These are phyloP conservation scores for Candida wancherniae DNA, from an alignment of 805 yeast species.

Conservation along the genomic window DNA sequence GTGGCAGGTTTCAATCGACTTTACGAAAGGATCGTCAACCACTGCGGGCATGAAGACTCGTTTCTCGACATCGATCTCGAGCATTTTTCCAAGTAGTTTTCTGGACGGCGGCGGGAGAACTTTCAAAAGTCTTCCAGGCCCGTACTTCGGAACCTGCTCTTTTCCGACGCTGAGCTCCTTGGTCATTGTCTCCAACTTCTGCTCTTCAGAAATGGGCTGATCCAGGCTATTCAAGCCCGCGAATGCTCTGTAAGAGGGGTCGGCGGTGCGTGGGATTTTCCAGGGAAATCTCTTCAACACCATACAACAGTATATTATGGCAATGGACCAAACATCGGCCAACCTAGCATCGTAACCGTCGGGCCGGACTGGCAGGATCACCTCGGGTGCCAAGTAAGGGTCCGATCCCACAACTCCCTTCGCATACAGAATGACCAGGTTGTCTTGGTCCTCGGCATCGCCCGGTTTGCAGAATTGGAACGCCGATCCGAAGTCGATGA, in stretches of 20 bases:
- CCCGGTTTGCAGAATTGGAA: conserved; percentile 60
- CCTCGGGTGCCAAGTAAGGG: conserved; percentile 94
- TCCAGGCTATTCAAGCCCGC: conserved; percentile 14
- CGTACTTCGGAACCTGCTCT: conserved; percentile 26
- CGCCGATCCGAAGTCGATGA: conserved; percentile 93
- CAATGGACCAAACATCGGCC: conserved; percentile 91
- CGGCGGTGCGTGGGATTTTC: conserved; percentile 82
- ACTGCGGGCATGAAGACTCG: conserved; percentile 60
- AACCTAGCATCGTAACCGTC: conserved; percentile 76
- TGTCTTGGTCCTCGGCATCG: conserved; percentile 10
- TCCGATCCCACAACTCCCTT: conserved; percentile 92
- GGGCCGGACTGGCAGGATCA: conserved; percentile 39
- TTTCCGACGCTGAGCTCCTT: conserved; percentile 11
- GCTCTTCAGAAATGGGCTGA: conserved; percentile 11
- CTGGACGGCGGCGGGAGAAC: conserved; percentile 68
- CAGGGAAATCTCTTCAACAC: conserved; percentile 85
- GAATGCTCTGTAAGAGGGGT: conserved; percentile 70
- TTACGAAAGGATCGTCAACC: conserved; percentile 52
- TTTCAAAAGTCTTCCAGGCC: conserved; percentile 69
- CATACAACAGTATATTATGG: conserved; percentile 90
- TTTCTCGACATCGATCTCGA: conserved; percentile 51
- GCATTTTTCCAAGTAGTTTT: conserved; percentile 58
- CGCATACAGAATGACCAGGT: conserved; percentile 47
- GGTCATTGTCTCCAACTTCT: conserved; percentile 10
- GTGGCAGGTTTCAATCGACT: conserved; percentile 53